phyloP scores from a whole-genome alignment of 2,329 filamentous ascomycete genomes.

The Fusarium mundagurra region DNA sequence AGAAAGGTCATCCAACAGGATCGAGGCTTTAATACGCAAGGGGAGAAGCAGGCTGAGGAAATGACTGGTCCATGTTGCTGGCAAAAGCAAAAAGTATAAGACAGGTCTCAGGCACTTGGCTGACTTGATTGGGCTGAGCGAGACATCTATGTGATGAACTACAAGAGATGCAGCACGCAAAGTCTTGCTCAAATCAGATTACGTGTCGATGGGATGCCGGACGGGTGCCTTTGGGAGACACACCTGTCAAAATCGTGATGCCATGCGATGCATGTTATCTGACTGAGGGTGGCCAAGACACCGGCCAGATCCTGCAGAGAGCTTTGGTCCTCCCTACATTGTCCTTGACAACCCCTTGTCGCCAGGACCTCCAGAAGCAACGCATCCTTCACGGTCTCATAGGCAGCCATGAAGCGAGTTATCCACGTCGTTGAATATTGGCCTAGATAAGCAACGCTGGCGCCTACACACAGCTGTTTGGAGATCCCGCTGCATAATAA shows the following conservation, averaged over 20 bases:
- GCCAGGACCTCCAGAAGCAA: background rate
- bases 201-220: background rate
- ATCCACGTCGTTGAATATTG: background rate
- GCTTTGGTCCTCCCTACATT: conserved; percentile 8
- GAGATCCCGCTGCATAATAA: conserved; percentile 21
- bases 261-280: background rate
- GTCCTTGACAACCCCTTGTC: background rate
- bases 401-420: background rate
- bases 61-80: background rate
- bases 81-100: conserved; percentile 23
- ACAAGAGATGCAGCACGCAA: background rate
- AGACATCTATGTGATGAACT: background rate
- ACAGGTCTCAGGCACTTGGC: conserved; percentile 29
- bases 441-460: background rate
- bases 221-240: background rate
- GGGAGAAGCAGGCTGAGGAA: conserved; percentile 4
- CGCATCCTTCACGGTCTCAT: background rate
- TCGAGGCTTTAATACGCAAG: conserved; percentile 24
- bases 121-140: conserved; percentile 22
- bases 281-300: background rate
- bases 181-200: conserved; percentile 1
- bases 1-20: background rate
- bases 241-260: background rate
- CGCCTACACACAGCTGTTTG: background rate
- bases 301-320: conserved; percentile 6